Base-by-base conservation (phyloP, 441 rosid species). In the Gossypium lobatum region DNA sequence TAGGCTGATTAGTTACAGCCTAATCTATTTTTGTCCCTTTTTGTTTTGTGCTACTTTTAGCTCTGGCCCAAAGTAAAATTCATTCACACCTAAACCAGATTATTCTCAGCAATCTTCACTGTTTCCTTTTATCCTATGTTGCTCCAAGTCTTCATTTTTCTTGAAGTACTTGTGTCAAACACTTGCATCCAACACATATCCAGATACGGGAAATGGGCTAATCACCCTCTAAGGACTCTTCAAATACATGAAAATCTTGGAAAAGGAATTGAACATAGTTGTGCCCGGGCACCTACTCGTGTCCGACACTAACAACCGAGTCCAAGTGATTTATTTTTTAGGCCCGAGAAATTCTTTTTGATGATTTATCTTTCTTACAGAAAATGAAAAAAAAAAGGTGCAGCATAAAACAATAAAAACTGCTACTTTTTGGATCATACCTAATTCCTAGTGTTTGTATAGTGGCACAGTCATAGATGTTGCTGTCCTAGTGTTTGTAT, bases 11-110 rank as follows among this genome's bases (percentile, higher is more conserved):
- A 23, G 3, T 68, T 72, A 17, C 58, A 31, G 10, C 31, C 17
- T 68, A 53, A 10, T 60, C 62, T 14, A 25, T 62, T 60, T 72
- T 57, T 25, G 57, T 4, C 61, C 62, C 61, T 60, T 55, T 70
- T 58, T 53, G 57, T 7, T 34, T 63, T 61, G 14, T 17, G 31
- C 46, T 80, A 45, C 63, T 74, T 77, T 69, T 68, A n/a, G 54
- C 34, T 61, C 52, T 65, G 80, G 61, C 52, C 77, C 68, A 75
- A 48, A 55, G 23, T 21, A n/a, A 71, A 55, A 6, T 48, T 48
- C 71, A 25, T 67, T 67, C 57, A 48, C 71, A 67, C 71, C 71
- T 46, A 45, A 65, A 65, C 55, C 55, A 20, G 18, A 13, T 20
- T 42, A 45, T 45, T 5, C 70, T 17, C 70, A 20, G 45, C 17